Base-by-base conservation (phyloP, 306 rosid genomes). In the Glycine tomentella region DNA sequence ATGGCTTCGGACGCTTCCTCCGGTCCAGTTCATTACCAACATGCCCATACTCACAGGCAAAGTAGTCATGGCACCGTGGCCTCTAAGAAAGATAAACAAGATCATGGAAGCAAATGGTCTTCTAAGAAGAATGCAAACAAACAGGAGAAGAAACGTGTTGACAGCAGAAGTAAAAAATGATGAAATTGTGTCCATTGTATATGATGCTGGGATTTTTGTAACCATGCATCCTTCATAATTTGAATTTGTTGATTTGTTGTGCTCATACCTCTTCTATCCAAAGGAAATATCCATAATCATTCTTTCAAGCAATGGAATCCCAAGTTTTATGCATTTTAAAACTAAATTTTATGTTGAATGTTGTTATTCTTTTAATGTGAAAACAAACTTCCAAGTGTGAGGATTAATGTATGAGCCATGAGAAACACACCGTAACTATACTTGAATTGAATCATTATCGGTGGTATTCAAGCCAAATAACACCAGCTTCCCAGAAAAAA, bases 1-100 rank as follows among this genome's bases (percentile, higher is more conserved):
- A 85, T 90, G 97, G 95, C 94, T 72, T 93, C 98, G 0, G 97
- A 93, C 77, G 95, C 98, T 59, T 93, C 98, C 0, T 91, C 97
- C 4, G 93, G 95, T 44, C 94, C 92, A 8, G 73, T 85, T 79
- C 70, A 83, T 67, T 82, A 82, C 46, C 74, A 72, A 8, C 68
- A 81, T 7, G n/a, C 40, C 9, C 71, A 42, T 69, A 25, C 74
- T 33, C 72, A 33, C 1, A 44, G 77, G 7, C 59, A 86, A 45
- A 75, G 72, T 12, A 72, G 78, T 48, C 81, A 85, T 25, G 84
- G 83, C 6, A 14, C 79, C 0, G 75, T 83, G 7, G 76, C 67
- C 4, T 83, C 76, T 15, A 89, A 85, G 87, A 85, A 85, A 53
- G 93, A 89, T 56, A 81, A 66, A 82, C 78, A 80, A 79, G 83